A percentile compares a stretch with the other conserved stretches of the same genome.
phyloP scores from a whole-genome alignment of 192 early-diverging fungal species.

The Rhizophagus prolifer region DNA sequence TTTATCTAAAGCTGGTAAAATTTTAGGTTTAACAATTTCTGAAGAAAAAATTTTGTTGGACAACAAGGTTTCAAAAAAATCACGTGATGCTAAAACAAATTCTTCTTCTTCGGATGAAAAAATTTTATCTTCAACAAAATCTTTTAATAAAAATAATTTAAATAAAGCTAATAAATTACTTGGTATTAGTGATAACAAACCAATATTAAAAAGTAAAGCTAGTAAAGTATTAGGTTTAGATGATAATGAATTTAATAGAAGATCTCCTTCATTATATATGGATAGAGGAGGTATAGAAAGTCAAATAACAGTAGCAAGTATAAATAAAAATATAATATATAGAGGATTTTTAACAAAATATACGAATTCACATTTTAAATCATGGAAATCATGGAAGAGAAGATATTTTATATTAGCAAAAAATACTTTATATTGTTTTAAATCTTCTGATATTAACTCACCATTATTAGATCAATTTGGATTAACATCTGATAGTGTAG shows the following conservation, averaged over 20 bases:
- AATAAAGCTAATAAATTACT: conserved; percentile 14
- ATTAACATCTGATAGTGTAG: conserved; percentile 39
- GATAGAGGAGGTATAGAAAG: background rate
- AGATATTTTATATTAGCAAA: conserved; percentile 42
- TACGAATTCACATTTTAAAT: conserved; percentile 36
- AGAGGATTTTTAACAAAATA: conserved; percentile 40
- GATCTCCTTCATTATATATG: conserved; percentile 18
- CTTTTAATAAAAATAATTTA: background rate
- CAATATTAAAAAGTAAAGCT: conserved; percentile 9
- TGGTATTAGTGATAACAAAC: conserved; percentile 1
- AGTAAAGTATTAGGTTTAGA: conserved; percentile 13
- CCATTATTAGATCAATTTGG: conserved; percentile 36
- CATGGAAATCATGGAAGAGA: conserved; percentile 44
- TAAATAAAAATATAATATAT: conserved; percentile 15
- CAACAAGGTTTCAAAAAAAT: background rate
- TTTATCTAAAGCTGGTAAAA: conserved; percentile 20
- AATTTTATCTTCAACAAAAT: background rate
- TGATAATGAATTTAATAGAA: background rate
- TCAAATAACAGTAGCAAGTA: conserved; percentile 16
- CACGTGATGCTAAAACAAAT: background rate
- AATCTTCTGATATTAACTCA: conserved; percentile 37
- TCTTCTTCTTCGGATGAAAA: background rate
- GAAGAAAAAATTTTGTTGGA: conserved; percentile 25
- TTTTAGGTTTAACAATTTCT: conserved; percentile 14
- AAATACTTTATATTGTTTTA: conserved; percentile 44